Evolutionary conservation across 2,329 filamentous ascomycete species (phyloP).

Genomic region (Hymenoscyphus linearis): DNA sequence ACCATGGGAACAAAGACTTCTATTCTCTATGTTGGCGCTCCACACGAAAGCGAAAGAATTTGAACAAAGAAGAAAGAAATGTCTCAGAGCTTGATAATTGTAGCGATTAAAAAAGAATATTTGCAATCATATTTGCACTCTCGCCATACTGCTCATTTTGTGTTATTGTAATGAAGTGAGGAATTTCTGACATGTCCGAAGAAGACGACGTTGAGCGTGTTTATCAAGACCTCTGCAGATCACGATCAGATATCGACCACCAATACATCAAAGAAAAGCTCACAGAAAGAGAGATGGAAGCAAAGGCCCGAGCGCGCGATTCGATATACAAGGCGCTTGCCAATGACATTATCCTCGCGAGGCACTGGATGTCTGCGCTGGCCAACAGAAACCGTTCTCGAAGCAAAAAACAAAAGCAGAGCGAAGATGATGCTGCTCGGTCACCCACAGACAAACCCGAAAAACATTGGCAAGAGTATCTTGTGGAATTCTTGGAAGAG

Average conservation of each 20-base stretch:
- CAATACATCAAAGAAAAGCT: neutral
- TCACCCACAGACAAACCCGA: neutral
- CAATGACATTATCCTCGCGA: slow-evolving; percentile 1
- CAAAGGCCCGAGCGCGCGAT: neutral
- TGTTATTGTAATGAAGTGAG: neutral
- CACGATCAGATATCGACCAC: neutral
- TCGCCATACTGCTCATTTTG: neutral
- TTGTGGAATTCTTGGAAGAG: neutral
- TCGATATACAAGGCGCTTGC: neutral
- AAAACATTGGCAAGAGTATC: neutral
- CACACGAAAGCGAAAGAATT: neutral
- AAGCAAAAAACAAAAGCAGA: neutral
- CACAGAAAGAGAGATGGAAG: slow-evolving; percentile 3
- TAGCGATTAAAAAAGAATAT: neutral
- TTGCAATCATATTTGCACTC: neutral
- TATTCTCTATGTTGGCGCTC: neutral
- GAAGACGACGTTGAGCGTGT: slow-evolving; percentile 5
- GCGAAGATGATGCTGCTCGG: neutral
- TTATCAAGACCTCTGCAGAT: slow-evolving; percentile 1
- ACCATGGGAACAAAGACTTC: slow-evolving; percentile 1
- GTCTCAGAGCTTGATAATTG: neutral
- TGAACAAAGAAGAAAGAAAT: neutral
- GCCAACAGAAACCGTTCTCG: neutral
- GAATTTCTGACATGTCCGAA: neutral
- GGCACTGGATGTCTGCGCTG: neutral